Evolutionary conservation across 306 rosid genomes (phyloP), one percentile per base, ranked within the genome.

Genomic region (Ammopiptanthus mongolicus): DNA sequence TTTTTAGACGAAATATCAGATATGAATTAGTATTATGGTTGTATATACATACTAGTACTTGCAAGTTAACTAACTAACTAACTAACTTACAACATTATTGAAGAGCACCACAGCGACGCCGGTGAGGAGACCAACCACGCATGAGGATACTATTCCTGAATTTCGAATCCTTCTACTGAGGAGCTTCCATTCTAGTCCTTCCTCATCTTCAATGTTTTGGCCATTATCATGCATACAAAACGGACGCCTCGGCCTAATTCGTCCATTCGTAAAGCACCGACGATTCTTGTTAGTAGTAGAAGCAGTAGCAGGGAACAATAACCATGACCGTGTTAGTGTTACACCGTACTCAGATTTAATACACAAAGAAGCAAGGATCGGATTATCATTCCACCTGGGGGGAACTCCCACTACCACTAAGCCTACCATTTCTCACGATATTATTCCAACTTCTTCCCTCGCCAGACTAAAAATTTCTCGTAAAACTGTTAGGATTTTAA

Each of bases 101-200:
- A 95, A 95, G 72, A 95, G 75, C 3, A 95, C 95, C 23, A 95
- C 91, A 2, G 95, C 87, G 47, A 89, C 55, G 34, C 97, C 97
- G 10, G 97, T 95, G 76, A 95, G 95, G 68, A 95, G 91, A 77
- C 98, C 98, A 78, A 95, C 87, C 63, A 87, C 77, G 84, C 96
- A 90, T 4, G 98, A 90, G 10, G 93, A 84, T 41, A 89, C 15
- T 19, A 94, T 83, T 59, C 89, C 87, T 0, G 86, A 85, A 61
- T 90, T 81, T 60, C 82, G 73, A 46, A 85, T 78, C 25, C 63
- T 62, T 33, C 83, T 78, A 5, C 53, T 31, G 58, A 77, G 74
- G 52, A 79, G 47, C 52, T 46, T 17, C 77, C 81, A 80, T 64
- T 84, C 78, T 58, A 70, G 13, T 65, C 56, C 69, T 36, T 81